Evolutionary conservation across 371 early-diverging fungal species (phyloP).

Genomic region (Dinochytrium kinnereticum): DNA sequence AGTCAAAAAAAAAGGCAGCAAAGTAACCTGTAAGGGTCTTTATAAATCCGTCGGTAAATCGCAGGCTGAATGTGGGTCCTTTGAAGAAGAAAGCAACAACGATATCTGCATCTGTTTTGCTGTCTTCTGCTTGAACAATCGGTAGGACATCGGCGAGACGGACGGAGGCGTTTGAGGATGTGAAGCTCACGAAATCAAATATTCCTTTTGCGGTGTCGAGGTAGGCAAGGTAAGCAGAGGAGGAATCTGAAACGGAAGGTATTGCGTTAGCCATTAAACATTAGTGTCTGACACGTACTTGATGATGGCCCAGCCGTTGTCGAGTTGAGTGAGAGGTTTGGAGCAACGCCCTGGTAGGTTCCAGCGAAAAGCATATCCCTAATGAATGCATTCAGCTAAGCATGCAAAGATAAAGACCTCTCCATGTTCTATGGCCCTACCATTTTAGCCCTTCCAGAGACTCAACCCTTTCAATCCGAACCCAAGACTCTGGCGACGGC

Average conservation of each 20-base stretch:
- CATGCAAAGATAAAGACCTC: not conserved
- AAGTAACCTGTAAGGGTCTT: not conserved
- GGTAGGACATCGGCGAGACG: not conserved
- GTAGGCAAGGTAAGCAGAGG: not conserved
- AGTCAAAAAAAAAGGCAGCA: not conserved
- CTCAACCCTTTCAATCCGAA: not conserved
- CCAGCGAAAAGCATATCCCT: constrained; percentile 1
- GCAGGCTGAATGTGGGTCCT: not conserved
- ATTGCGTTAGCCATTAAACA: too few species aligned
- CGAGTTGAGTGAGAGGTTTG: not conserved
- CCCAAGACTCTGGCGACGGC: constrained; percentile 7
- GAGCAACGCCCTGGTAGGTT: not conserved
- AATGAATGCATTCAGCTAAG: too few species aligned
- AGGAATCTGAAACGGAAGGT: too few species aligned
- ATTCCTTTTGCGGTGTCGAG: not conserved
- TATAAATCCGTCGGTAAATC: not conserved
- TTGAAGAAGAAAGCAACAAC: constrained; percentile 2
- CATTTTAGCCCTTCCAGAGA: not conserved
- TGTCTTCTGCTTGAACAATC: not conserved
- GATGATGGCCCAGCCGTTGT: too few species aligned
- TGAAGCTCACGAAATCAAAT: not conserved
- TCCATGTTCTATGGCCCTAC: not conserved
- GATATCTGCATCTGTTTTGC: not conserved
- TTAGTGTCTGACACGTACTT: too few species aligned
- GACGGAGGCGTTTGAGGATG: not conserved